These are phyloP conservation scores for Salix dunnii DNA, from an alignment of 345 rosid species.

Conservation along the genomic window DNA sequence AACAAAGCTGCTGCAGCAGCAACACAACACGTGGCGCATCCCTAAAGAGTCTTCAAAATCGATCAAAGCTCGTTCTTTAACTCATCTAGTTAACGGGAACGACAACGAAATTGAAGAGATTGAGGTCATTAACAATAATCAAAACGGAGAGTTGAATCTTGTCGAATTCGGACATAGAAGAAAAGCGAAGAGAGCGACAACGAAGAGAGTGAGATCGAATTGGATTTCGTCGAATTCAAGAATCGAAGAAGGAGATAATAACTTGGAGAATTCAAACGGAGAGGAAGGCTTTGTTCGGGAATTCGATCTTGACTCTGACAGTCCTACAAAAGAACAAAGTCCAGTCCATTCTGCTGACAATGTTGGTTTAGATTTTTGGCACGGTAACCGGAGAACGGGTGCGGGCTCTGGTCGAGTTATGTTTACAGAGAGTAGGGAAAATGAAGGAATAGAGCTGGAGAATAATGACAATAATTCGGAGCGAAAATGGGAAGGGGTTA, in stretches of 20 bases:
- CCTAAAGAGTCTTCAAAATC: constrained; percentile 43
- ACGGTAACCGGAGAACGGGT: constrained; percentile 23
- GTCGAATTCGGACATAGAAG: constrained; percentile 34
- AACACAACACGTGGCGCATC: constrained; percentile 27
- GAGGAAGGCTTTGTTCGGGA: constrained; percentile 24
- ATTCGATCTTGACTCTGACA: constrained; percentile 25
- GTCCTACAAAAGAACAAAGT: constrained; percentile 22
- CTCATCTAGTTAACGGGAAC: constrained; percentile 55
- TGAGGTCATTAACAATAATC: constrained; percentile 26
- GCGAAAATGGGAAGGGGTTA: constrained; percentile 27
- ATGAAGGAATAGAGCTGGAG: constrained; percentile 29
- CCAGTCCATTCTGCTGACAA: constrained; percentile 26
- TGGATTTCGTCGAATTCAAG: constrained; percentile 20
- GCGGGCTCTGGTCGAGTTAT: constrained; percentile 22
- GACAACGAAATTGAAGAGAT: constrained; percentile 28
- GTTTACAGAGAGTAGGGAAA: constrained; percentile 32
- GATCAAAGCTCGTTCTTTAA: constrained; percentile 54
- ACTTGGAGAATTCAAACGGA: background rate
- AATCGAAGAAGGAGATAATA: constrained; percentile 12
- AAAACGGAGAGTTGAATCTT: constrained; percentile 14
- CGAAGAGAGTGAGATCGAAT: constrained; percentile 36
- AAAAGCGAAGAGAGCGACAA: constrained; percentile 28
- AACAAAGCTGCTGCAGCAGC: constrained; percentile 23
- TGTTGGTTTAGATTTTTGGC: constrained; percentile 36
- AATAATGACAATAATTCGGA: constrained; percentile 16